Percentiles rank a stretch among this genome's conserved stretches.
Conservation (phyloP, 306 rosid species). For the Begonia fuchsioides region DNA sequence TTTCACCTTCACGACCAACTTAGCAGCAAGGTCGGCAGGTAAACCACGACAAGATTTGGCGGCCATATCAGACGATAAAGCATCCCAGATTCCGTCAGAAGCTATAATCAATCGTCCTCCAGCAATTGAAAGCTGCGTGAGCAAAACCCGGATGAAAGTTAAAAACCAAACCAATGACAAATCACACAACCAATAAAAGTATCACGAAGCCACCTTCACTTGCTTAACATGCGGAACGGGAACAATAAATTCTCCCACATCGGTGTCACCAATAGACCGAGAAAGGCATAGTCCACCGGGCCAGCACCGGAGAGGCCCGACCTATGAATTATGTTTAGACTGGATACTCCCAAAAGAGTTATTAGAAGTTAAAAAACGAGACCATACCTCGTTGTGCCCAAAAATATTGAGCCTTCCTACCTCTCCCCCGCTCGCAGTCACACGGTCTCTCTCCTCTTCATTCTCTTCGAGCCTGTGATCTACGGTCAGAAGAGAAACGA, state of each 20-base stretch:
- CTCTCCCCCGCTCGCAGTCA: conserved; percentile 99
- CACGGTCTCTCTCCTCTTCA: conserved; percentile 90
- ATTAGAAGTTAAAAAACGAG: conserved; percentile 1
- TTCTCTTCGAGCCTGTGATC: conserved; percentile 96
- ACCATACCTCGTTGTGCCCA: conserved; percentile 81
- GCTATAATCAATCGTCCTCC: conserved; percentile 97
- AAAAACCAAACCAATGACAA: no score
- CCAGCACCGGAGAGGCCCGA: conserved; percentile 99
- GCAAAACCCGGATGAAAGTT: background rate
- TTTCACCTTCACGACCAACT: conserved; percentile 86
- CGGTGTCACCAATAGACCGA: conserved; percentile 94
- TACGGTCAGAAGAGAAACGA: conserved; percentile 86
- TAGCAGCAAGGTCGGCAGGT: conserved; percentile 98
- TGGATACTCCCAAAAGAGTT: no score
- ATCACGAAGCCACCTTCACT: conserved; percentile 59
- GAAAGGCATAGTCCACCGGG: conserved; percentile 99
- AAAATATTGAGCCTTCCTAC: conserved; percentile 93
- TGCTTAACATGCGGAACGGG: conserved; percentile 98
- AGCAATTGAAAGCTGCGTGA: conserved; percentile 70
- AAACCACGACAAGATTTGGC: conserved; percentile 88
- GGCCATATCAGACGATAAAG: conserved; percentile 73
- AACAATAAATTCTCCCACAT: conserved; percentile 94
- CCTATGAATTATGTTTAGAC: conserved; percentile 22
- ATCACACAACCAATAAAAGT: conserved; percentile 10
- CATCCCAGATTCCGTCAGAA: conserved; percentile 99